These are phyloP conservation scores for Chaetoceros tenuissimus DNA, from an alignment of 108 stramenopile species.

Conservation along the genomic window DNA sequence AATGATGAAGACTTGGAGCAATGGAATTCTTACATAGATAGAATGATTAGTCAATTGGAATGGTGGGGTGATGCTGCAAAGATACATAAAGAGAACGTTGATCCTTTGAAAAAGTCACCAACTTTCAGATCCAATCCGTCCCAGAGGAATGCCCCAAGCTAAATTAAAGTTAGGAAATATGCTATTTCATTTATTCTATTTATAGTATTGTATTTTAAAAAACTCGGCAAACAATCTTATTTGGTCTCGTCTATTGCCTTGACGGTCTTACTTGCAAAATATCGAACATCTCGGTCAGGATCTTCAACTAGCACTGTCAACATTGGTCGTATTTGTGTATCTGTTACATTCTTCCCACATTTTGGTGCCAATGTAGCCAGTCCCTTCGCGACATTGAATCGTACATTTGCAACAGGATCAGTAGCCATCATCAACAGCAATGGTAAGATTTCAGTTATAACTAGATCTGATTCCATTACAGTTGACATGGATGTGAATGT, in stretches of 20 bases:
- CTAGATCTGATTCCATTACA: slow-evolving; percentile 54
- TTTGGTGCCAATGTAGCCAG: slow-evolving; percentile 64
- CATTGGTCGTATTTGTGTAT: slow-evolving; percentile 67
- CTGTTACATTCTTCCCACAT: slow-evolving; percentile 46
- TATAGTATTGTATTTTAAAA: too few species aligned
- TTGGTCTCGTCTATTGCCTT: slow-evolving; percentile 22
- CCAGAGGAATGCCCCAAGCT: slow-evolving; percentile 55
- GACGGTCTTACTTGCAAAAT: slow-evolving; percentile 59
- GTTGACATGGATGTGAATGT: slow-evolving; percentile 72
- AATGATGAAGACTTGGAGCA: slow-evolving; percentile 11
- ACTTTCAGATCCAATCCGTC: slow-evolving; percentile 29
- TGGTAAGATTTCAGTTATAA: slow-evolving; percentile 67
- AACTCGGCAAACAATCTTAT: too few species aligned
- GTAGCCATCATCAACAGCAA: slow-evolving; percentile 85
- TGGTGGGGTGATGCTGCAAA: slow-evolving; percentile 67
- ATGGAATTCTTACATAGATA: slow-evolving; percentile 41
- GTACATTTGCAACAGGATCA: slow-evolving; percentile 95
- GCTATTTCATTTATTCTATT: too few species aligned
- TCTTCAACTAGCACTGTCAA: slow-evolving; percentile 74
- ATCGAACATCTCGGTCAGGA: slow-evolving; percentile 88
- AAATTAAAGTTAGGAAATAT: too few species aligned
- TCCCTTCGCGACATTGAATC: slow-evolving; percentile 93
- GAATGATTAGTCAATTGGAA: slow-evolving; percentile 70
- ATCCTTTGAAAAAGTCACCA: slow-evolving; percentile 49
- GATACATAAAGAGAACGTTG: slow-evolving; percentile 29